These are phyloP conservation scores for Pyracantha coccinea DNA, from an alignment of 331 rosid genomes.

Conservation along the genomic window DNA sequence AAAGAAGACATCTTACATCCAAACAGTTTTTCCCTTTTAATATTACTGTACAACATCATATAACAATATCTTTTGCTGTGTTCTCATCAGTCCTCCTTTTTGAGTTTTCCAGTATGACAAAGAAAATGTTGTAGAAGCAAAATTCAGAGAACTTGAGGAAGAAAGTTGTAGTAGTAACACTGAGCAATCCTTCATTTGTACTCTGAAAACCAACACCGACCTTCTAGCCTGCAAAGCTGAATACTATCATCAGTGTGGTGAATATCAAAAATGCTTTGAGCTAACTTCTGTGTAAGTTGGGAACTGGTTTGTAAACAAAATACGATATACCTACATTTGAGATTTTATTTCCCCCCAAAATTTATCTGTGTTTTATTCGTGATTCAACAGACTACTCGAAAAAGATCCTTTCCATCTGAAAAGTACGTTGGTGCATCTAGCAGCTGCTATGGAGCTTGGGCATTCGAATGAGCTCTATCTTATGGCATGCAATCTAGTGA, in stretches of 20 bases:
- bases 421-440: constrained; percentile 86
- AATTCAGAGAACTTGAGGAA: constrained; percentile 78
- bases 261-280: constrained; percentile 96
- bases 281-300: constrained; percentile 79
- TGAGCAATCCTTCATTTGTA: constrained; percentile 48
- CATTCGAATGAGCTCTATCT: constrained; percentile 95
- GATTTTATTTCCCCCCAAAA: neutral
- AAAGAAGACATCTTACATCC: neutral
- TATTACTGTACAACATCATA: neutral
- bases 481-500: constrained; percentile 92
- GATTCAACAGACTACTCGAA: constrained; percentile 68
- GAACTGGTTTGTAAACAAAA: constrained; percentile 12
- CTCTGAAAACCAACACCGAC: constrained; percentile 74
- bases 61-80: neutral
- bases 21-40: neutral
- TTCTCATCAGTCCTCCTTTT: neutral
- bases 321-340: neutral
- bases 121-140: constrained; percentile 70
- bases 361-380: neutral
- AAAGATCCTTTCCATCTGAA: constrained; percentile 93
- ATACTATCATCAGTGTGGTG: constrained; percentile 93
- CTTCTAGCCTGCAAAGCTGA: constrained; percentile 96
- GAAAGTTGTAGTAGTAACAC: constrained; percentile 56
- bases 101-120: constrained; percentile 63
- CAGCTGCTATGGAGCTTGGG: constrained; percentile 96